Base-by-base conservation (phyloP, 352 stramenopile genomes). In the Phytophthora litchii region DNA sequence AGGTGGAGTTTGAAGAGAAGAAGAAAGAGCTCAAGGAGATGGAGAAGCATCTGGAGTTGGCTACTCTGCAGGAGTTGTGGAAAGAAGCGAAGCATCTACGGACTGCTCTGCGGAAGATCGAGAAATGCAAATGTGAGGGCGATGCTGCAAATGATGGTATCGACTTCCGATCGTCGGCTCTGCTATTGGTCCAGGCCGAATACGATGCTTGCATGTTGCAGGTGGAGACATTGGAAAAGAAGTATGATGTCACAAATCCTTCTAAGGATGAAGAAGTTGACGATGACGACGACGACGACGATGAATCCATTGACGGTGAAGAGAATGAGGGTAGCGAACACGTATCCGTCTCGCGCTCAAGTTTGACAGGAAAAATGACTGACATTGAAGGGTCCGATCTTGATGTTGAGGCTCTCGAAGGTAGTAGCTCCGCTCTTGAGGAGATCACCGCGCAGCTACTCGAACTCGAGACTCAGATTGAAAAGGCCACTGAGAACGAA, bases 401-500 rank as follows among this genome's bases (percentile, higher is more conserved):
- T n/a, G 64, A 78, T 46, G 46, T 53, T 12, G 65, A 73, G 8
- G 31, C 49, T 16, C 40, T 58, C 27, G 65, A 64, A n/a, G 73
- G 83, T 47, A 65, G 57, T 4, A 59, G 54, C 4, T 64, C 44
- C 23, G 67, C 60, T 11, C 50, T 89, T 6, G 77, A 91, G 44
- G 80, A 80, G n/a, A 85, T 92, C 23, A 54, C 63, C 7, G 64
- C 66, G 3, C 84, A 90, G 50, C 62, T 94, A 13, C 64, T 63
- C 4, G 68, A 88, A 32, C 66, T 94, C 1, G 86, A 94, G 46
- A 45, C 34, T 8, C 62, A 83, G 59, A 92, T 94, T 31, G 81
- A 94, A 36, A 64, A 78, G 21, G 86, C 86, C 2, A 94, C 86
- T 0, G 83, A 91, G 42, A 86, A 88, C 23, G 86, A 94, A 56